phyloP scores from a whole-genome alignment of 2,329 filamentous ascomycete species.

The Teratosphaeria pseudoeucalypti region DNA sequence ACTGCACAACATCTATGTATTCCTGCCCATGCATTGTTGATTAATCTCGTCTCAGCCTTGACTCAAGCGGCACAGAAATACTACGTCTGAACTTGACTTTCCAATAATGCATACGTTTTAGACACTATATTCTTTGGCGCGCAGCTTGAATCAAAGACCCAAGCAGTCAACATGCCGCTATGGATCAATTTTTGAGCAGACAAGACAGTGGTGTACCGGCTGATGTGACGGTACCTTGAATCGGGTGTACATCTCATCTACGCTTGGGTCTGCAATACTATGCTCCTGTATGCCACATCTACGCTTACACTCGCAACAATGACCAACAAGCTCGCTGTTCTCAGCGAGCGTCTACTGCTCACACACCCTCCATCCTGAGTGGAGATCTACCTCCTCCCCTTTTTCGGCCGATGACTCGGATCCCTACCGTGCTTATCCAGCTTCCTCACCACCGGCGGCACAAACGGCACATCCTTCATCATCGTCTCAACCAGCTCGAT shows the following conservation, averaged over 20 bases:
- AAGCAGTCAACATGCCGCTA: too few relatives aligned
- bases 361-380: too few relatives aligned
- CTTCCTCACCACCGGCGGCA: constrained; percentile 24
- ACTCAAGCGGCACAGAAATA: background rate
- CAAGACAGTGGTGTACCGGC: too few relatives aligned
- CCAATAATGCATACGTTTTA: too few relatives aligned
- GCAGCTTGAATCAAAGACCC: too few relatives aligned
- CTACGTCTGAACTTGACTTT: too few relatives aligned
- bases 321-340: too few relatives aligned
- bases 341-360: too few relatives aligned
- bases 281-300: background rate
- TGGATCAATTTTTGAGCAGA: too few relatives aligned
- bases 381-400: constrained; percentile 13
- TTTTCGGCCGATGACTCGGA: constrained; percentile 26
- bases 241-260: background rate
- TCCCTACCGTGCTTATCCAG: constrained; percentile 28
- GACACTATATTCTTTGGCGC: too few relatives aligned
- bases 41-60: background rate
- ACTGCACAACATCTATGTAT: background rate
- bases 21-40: too few relatives aligned
- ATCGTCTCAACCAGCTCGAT: constrained; percentile 22
- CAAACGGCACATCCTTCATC: constrained; percentile 20
- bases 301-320: background rate
- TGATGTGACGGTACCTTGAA: background rate
- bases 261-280: background rate